Conservation (phyloP, 1,139 yeast genomes). For the Yamadazyma kanchanaburiensis region DNA sequence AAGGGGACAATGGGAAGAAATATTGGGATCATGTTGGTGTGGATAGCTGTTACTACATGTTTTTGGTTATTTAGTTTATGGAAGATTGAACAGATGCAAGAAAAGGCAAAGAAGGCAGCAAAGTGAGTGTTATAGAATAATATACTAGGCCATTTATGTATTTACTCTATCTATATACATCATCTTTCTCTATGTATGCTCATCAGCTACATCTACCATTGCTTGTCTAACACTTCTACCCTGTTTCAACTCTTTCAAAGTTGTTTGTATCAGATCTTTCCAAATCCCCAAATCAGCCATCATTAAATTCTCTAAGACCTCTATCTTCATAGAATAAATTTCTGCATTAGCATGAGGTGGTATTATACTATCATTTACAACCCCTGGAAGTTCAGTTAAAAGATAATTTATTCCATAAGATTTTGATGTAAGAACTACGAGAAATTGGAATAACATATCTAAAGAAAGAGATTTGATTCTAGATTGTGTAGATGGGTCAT, state of each 20-base stretch:
- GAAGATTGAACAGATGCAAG: too few species aligned
- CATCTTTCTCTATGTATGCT: constrained; percentile 17
- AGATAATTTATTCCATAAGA: constrained; percentile 23
- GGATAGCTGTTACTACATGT: too few species aligned
- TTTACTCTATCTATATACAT: too few species aligned
- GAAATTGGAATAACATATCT: constrained; percentile 23
- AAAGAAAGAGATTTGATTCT: constrained; percentile 20
- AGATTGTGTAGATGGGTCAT: constrained; percentile 15
- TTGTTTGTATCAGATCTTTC: constrained; percentile 20
- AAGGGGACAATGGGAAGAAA: too few species aligned
- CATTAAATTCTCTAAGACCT: constrained; percentile 24
- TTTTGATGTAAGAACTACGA: constrained; percentile 20
- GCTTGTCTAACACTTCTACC: constrained; percentile 28
- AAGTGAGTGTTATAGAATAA: too few species aligned
- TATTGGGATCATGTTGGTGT: too few species aligned
- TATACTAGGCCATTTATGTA: too few species aligned
- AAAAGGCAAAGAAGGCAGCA: too few species aligned
- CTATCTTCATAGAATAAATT: constrained; percentile 25
- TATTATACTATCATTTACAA: constrained; percentile 19
- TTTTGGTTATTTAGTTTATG: too few species aligned
- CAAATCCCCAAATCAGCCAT: constrained; percentile 19
- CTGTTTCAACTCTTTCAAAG: constrained; percentile 25
- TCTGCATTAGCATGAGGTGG: constrained; percentile 18
- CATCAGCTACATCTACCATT: constrained; percentile 28
- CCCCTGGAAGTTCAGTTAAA: constrained; percentile 24